These are phyloP conservation scores for Rhododendron griersonianum DNA, from an alignment of 148 eudicot genomes.

Conservation along the genomic window DNA sequence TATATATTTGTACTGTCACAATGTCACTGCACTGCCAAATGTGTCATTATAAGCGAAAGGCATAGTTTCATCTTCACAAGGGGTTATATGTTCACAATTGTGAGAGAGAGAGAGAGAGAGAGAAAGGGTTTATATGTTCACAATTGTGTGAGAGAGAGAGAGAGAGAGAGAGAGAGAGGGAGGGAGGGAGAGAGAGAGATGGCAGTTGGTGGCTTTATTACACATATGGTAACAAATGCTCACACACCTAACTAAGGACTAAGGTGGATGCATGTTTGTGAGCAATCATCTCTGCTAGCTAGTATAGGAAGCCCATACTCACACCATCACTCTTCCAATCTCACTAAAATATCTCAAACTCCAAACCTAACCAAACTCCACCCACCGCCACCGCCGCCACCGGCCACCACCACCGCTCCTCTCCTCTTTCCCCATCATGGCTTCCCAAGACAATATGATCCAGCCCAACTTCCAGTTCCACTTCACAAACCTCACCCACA, in stretches of 20 bases:
- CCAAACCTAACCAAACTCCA: background rate
- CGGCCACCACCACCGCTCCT: background rate
- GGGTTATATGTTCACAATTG: background rate
- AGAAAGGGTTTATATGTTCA: background rate
- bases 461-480: background rate
- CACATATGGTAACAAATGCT: slow-evolving; percentile 9
- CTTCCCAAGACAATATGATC: background rate
- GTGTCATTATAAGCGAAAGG: background rate
- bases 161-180: background rate
- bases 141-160: background rate
- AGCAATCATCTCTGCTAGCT: background rate
- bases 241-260: background rate
- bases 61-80: background rate
- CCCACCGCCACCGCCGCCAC: background rate
- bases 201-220: background rate
- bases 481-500: slow-evolving; percentile 11
- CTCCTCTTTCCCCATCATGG: background rate
- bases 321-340: background rate
- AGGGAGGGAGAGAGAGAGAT: background rate
- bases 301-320: slow-evolving; percentile 2
- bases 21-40: too few relatives aligned
- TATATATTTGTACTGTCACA: background rate
- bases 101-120: background rate
- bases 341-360: background rate
- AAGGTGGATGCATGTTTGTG: background rate